Conservation (phyloP, 805 yeast species). For the Debaryomyces hansenii region DNA sequence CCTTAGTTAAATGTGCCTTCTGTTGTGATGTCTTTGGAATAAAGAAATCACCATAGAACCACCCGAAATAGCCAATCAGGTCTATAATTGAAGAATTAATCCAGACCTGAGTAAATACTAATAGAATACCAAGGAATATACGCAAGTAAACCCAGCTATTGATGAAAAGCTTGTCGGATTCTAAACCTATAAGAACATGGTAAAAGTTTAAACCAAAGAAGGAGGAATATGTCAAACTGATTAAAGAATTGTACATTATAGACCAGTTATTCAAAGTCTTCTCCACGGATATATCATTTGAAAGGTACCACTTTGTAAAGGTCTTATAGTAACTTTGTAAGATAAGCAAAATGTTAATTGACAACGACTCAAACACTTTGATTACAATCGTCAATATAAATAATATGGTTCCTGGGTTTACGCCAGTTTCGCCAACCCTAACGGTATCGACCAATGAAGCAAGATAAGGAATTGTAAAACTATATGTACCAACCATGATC, state of each 20-base stretch:
- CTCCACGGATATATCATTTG: constrained; percentile 62
- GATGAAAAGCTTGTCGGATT: constrained; percentile 17
- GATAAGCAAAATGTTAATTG: constrained; percentile 51
- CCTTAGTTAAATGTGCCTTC: constrained; percentile 58
- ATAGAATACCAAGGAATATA: constrained; percentile 56
- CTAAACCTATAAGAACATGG: constrained; percentile 17
- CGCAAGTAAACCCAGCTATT: constrained; percentile 49
- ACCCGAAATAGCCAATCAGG: constrained; percentile 80
- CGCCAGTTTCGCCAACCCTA: constrained; percentile 17
- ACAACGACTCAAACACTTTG: constrained; percentile 51
- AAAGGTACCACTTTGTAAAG: constrained; percentile 64
- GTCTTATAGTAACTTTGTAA: constrained; percentile 60
- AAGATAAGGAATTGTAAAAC: constrained; percentile 43
- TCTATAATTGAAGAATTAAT: constrained; percentile 66
- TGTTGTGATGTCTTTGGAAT: constrained; percentile 50
- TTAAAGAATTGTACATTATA: constrained; percentile 52
- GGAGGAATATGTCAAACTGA: constrained; percentile 55
- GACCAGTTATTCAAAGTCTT: constrained; percentile 77
- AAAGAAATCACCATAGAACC: constrained; percentile 88
- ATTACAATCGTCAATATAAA: constrained; percentile 44
- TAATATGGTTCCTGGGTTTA: constrained; percentile 18
- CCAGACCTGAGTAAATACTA: constrained; percentile 64
- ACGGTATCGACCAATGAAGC: constrained; percentile 13
- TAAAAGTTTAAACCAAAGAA: constrained; percentile 44
- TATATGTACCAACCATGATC: constrained; percentile 40